phyloP scores from a whole-genome alignment of 306 rosid species.

The Psophocarpus tetragonolobus region DNA sequence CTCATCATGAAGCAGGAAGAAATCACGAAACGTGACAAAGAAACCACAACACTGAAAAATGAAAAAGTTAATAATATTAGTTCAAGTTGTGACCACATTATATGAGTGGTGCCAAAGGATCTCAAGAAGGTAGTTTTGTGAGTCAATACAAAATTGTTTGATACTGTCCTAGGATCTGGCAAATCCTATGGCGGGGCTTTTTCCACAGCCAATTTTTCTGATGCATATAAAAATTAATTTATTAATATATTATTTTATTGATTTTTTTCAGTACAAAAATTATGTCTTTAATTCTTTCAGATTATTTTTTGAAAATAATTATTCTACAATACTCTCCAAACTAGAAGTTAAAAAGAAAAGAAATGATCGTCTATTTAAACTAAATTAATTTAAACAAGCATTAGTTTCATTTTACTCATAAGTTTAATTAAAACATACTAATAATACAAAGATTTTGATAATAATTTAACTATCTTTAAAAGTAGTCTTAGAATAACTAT shows the following conservation, averaged over 20 bases:
- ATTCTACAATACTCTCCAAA: not conserved
- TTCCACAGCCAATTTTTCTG: not conserved
- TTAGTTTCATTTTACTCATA: not conserved
- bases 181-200: not conserved
- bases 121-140: not conserved
- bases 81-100: not conserved
- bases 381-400: not conserved
- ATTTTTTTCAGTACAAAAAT: not conserved
- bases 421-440: not conserved
- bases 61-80: conserved; percentile 20
- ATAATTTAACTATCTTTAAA: not conserved
- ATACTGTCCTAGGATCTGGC: not conserved
- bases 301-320: not conserved
- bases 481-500: too few relatives aligned
- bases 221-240: not conserved
- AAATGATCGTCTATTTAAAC: not conserved
- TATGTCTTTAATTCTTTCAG: not conserved
- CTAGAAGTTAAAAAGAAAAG: not conserved
- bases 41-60: conserved; percentile 11
- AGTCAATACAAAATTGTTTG: not conserved
- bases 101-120: not conserved
- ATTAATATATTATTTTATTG: not conserved
- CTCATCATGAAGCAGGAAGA: conserved; percentile 16
- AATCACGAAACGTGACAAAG: conserved; percentile 10
- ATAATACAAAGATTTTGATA: not conserved